Evolutionary conservation across 2,329 filamentous ascomycete species (phyloP).

Genomic region (Epichloe brachyelytri): DNA sequence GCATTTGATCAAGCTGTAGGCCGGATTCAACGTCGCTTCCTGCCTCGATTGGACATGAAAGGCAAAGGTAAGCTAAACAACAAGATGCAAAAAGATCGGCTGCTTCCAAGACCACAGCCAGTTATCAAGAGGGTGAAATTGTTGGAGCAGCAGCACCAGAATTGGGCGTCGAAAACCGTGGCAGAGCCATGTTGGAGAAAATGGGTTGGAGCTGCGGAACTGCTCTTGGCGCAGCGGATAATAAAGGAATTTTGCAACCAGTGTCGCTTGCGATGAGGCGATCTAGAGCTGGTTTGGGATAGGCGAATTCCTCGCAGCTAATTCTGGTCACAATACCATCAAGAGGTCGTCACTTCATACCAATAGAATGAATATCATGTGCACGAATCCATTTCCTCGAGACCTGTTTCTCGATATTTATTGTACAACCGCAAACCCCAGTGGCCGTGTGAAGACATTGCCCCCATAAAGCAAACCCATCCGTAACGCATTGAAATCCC

Average conservation of each 20-base stretch:
- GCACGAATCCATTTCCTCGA: conserved; percentile 50
- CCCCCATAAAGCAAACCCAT: conserved; percentile 54
- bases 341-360: not conserved
- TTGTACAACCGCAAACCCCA: conserved; percentile 61
- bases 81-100: conserved; percentile 12
- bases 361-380: conserved; percentile 29
- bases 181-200: conserved; percentile 80
- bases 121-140: conserved; percentile 72
- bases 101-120: conserved; percentile 14
- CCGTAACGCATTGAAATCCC: conserved; percentile 63
- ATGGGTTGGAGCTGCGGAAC: conserved; percentile 93
- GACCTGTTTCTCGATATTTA: conserved; percentile 52
- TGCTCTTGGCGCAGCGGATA: conserved; percentile 66
- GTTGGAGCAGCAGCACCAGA: conserved; percentile 79
- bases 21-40: conserved; percentile 39
- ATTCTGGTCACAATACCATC: not conserved
- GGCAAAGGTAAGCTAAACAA: conserved; percentile 22
- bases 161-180: conserved; percentile 69
- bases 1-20: conserved; percentile 36
- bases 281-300: conserved; percentile 72
- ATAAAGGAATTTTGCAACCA: conserved; percentile 79
- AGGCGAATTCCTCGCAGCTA: conserved; percentile 7
- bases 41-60: conserved; percentile 36
- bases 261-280: conserved; percentile 81
- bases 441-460: conserved; percentile 59